Evolutionary conservation across 2,329 filamentous ascomycete species (phyloP), one percentile per base, ranked within the genome.

Genomic region (Gnomoniopsis smithogilvyi): DNA sequence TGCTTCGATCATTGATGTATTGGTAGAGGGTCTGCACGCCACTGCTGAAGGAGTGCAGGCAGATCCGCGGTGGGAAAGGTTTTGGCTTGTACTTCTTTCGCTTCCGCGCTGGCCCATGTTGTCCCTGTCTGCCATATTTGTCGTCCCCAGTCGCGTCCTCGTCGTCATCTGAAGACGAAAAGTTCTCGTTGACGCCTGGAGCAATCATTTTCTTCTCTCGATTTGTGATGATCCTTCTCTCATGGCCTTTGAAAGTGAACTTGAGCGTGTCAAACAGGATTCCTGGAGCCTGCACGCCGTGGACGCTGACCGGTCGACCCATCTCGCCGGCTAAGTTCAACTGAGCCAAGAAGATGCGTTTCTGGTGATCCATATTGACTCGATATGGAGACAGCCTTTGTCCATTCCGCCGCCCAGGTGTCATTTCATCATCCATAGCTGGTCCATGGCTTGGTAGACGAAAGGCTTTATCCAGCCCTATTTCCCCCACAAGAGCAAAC

Each of bases 11-110:
- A 51, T 89, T 81, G 51, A 92, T 75, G 68, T 96, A 98, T 71
- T 92, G 92, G 64, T 83, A 87, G 41, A 97, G 75, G 34, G 88
- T 82, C 58, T 95, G 87, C 12, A 85, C 79, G 6, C 88, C 83
- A 0, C 92, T 94, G 51, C 90, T 96, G 73, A 92, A 99, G 0
- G 93, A 97, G 73, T 99, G 95, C 60, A 99, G 84, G 69, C 95
- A 99, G 69, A 98, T 88, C 10, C 93, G 80, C 1, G 93, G 92
- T 3, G 95, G 93, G 66, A 89, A 98, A 0, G 90, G 88, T 61
- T 81, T 86, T 1, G 78, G 66, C 21, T 64, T 66, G 54, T 65
- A 59, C 10, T 54, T 51, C 34, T 60, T 56, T 15, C 6, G 15
- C 36, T n/a, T 8, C 0, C 24, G 2, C 6, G n/a, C n/a, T n/a